phyloP scores from a whole-genome alignment of 2,329 filamentous ascomycete species.

The Sclerotinia subarctica region DNA sequence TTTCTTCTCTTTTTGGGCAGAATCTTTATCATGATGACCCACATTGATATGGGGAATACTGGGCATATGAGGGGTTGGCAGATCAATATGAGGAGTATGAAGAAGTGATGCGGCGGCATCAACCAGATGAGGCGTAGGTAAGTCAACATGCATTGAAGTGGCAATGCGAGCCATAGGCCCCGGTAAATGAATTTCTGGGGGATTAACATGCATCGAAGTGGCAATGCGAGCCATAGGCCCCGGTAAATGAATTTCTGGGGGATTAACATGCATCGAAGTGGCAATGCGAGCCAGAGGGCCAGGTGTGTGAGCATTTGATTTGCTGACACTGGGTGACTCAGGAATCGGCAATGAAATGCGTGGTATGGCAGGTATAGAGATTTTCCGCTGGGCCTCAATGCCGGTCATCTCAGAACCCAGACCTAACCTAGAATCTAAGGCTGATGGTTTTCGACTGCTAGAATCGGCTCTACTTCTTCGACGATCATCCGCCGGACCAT shows the following conservation, averaged over 20 bases:
- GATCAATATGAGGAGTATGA: constrained; percentile 7
- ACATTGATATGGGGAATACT: constrained; percentile 2
- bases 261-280: neutral
- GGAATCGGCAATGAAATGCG: neutral
- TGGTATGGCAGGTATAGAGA: constrained; percentile 1
- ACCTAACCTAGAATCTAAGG: constrained; percentile 3
- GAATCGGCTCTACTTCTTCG: neutral
- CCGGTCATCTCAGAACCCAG: constrained; percentile 1
- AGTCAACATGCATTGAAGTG: neutral
- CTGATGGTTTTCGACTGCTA: neutral
- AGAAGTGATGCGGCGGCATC: neutral
- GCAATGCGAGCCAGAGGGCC: neutral
- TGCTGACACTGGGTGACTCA: neutral
- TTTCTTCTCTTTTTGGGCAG: neutral
- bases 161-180: neutral
- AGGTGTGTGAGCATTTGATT: neutral
- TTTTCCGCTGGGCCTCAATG: neutral
- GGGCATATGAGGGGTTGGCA: neutral
- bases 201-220: neutral
- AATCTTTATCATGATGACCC: neutral
- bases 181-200: neutral
- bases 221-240: neutral
- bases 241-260: neutral
- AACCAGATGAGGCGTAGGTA: neutral
- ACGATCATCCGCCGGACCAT: constrained; percentile 12